Base-by-base conservation (phyloP, 2,329 filamentous ascomycete genomes). In the Ceratocystiopsis sp. region DNA sequence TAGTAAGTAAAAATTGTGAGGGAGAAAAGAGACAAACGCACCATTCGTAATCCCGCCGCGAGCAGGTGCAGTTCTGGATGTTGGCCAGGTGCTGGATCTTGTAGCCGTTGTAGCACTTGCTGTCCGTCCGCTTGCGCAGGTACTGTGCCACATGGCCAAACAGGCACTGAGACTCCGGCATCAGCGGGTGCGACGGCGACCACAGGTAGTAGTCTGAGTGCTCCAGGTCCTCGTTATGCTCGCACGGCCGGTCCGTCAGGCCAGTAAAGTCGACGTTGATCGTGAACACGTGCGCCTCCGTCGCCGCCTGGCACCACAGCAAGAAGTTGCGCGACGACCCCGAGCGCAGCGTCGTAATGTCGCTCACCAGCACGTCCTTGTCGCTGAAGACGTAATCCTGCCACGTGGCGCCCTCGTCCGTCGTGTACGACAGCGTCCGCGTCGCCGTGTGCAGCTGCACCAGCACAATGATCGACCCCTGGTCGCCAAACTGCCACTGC, bases 401-500 rank as follows among this genome's bases (percentile, higher is more conserved):
- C 91, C 91, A 98, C 2, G 67, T 81, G 37, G 73, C 64, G 48
- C 93, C 91, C 55, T 89, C 81, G 55, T 98, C 80, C 12, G 53
- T 47, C 16, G 57, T 56, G 50, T 54, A 60, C 29, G 45, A 46
- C 42, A 87, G 64, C 1, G 67, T 62, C 49, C 80, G 80, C 5
- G 81, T 85, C 42, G 74, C 68, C 42, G 70, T 18, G 14, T 71
- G 68, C 45, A 85, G 76, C 54, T 81, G 74, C 18, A 89, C 86
- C 40, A 98, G 79, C 37, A 93, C 84, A 48, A 96, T 76, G 53
- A 96, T 80, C 7, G 85, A 91, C 25, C 91, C 91, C 58, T 94
- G 85, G 53, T 98, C 93, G 46, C 91, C 93, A 57, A 85, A 94
- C 55, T 93, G 84, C 85, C 86, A 98, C 54, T 82, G 80, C 68